Evolutionary conservation across 345 rosid genomes (phyloP), one percentile per base, ranked within the genome.

Genomic region (Excoecaria agallocha): DNA sequence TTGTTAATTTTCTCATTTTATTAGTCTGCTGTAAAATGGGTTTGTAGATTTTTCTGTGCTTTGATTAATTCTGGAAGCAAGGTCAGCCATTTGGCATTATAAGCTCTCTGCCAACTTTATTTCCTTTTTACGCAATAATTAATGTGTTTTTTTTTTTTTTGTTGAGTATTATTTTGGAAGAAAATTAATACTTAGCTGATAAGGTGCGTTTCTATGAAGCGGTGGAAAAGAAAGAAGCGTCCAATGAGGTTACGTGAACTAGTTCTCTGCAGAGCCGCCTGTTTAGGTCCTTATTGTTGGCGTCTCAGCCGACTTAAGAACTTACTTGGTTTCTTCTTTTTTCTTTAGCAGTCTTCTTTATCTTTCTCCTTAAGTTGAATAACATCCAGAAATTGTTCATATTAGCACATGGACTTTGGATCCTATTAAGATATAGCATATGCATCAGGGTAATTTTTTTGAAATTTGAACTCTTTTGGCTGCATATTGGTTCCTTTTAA

Each of bases 171-270:
- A 38, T 39, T 65, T 35, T 63, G 45, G 15, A 19, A 69, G 54
- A 43, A 51, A 49, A 35, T 62, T 10, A 51, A 62, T 16, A 19
- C 38, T 66, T 74, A 66, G 51, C 61, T 7, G 65, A 56, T 66
- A 68, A 58, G 59, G 5, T 9, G 13, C 35, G 64, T 39, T 10
- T 22, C 41, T 76, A 3, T 43, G 20, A 69, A 41, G 63, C 63
- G 68, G 78, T 62, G 45, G 20, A 56, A 48, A 48, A 69, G 20
- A 20, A 30, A 38, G 48, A 63, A 15, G 48, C 38, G n/a, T 35
- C 66, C 7, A 25, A 35, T 41, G 3, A 43, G 19, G 68, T 76
- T 76, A 76, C 74, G 79, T 62, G 45, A 19, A 24, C 10, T 24
- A 45, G 19, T 39, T 6, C 19, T 22, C 7, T 48, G n/a, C 0